A percentile compares a stretch with the other conserved stretches of the same genome.
These are phyloP conservation scores for Aspergillus japonicus DNA, from an alignment of 2,329 filamentous ascomycete species.

Conservation along the genomic window DNA sequence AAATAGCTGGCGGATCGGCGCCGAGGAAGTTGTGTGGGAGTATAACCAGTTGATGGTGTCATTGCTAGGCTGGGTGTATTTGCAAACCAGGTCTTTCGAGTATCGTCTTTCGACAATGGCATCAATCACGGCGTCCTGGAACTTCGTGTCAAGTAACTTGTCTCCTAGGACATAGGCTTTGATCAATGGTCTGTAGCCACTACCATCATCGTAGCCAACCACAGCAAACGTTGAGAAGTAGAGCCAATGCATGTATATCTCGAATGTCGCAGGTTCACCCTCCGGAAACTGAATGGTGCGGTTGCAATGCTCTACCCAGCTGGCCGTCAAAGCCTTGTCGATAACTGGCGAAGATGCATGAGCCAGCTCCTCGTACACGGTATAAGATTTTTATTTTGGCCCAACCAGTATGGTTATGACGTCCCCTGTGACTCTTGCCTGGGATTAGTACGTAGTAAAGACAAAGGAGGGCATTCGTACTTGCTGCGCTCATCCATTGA, in stretches of 20 bases:
- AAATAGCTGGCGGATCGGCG: slow-evolving; percentile 3
- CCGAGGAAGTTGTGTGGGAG: neutral
- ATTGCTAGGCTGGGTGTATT: no score
- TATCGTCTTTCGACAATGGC: neutral
- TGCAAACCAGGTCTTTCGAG: no score
- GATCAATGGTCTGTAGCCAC: neutral
- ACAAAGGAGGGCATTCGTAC: neutral
- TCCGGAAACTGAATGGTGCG: slow-evolving; percentile 17
- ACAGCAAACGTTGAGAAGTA: slow-evolving; percentile 1
- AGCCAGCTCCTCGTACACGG: slow-evolving; percentile 16
- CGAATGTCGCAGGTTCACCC: slow-evolving; percentile 14
- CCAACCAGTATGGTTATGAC: slow-evolving; percentile 18
- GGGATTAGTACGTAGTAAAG: neutral
- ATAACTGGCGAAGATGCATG: slow-evolving; percentile 9
- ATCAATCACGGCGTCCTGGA: neutral
- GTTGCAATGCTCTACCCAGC: slow-evolving; percentile 12
- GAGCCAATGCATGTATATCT: slow-evolving; percentile 15
- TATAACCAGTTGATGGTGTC: neutral
- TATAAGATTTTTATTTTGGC: neutral
- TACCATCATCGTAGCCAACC: no score
- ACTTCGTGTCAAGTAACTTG: neutral
- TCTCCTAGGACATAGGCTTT: slow-evolving; percentile 1
- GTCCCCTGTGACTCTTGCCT: slow-evolving; percentile 41
- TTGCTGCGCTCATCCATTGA: neutral
- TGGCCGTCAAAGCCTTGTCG: slow-evolving; percentile 9